Conservation (phyloP, 75 land plant genomes). For the Selaginella moellendorffii region DNA sequence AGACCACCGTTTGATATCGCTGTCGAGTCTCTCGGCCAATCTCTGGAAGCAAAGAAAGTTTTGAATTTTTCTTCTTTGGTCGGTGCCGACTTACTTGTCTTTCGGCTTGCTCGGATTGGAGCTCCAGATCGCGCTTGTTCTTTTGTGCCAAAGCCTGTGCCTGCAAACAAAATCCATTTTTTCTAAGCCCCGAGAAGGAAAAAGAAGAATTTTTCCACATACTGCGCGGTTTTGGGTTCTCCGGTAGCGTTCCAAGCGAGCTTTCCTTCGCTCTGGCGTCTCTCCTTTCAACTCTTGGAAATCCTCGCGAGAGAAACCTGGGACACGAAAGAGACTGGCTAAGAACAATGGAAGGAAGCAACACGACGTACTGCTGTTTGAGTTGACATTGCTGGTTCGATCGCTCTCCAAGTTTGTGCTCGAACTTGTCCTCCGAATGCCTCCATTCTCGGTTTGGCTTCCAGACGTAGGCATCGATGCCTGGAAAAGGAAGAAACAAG, state of each 20-base stretch:
- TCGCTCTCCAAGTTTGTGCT: not conserved
- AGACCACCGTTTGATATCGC: conserved; percentile 81
- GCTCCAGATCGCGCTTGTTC: conserved; percentile 2
- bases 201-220: too few species aligned
- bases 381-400: too few species aligned
- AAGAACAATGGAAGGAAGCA: too few species aligned
- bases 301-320: too few species aligned
- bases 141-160: conserved; percentile 4
- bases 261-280: conserved; percentile 1
- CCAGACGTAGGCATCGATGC: not conserved
- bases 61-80: too few species aligned
- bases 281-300: conserved; percentile 4
- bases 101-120: conserved; percentile 1
- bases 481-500: not conserved
- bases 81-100: conserved; percentile 7
- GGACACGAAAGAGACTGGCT: too few species aligned
- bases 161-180: too few species aligned
- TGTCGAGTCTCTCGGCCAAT: conserved; percentile 51
- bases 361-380: too few species aligned
- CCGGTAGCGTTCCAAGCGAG: conserved; percentile 3
- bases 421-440: not conserved
- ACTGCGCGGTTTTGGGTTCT: not conserved
- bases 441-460: not conserved
- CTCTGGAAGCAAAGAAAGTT: too few species aligned
- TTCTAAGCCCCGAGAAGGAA: too few species aligned